Evolutionary conservation across 2,329 filamentous ascomycete species (phyloP), one percentile per base, ranked within the genome.

Genomic region (Raffaelea ambrosiae): DNA sequence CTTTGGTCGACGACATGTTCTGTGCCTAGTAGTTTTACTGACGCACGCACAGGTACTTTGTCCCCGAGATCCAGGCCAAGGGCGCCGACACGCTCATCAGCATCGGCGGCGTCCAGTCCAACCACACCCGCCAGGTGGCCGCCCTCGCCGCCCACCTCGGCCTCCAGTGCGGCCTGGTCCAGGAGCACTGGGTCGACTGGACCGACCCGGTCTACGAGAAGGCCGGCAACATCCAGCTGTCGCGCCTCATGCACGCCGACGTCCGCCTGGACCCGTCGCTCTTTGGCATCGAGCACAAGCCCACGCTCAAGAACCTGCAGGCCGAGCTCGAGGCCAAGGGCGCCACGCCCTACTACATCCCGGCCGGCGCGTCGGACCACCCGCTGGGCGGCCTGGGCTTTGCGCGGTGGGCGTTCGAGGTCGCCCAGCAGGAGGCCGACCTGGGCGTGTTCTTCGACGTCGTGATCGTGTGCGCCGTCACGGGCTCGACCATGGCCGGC

Each of bases 141-240:
- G 82, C 80, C 1, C 76, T 79, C 2, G 79, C 80, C 0, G 69
- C 75, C 20, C 71, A 72, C 42, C 63, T 78, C 1, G 81, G 81
- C 0, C 67, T 85, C 20, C 69, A 74, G 52, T 69, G 68, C 42
- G 67, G 74, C 52, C 68, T 81, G 3, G 73, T 84, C 0, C 82
- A 86, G 62, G 82, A 86, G 63, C 71, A 81, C 58, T 86, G 82
- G 82, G 82, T 86, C 0, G 72, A 81, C 35, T 80, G 76, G 72
- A 60, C 66, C 1, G 78, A 83, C 53, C 62, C 68, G 1, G 73
- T 70, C 9, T 86, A 85, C 58, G 74, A 75, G 19, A 73, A 71
- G 53, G 82, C 83, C 8, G 84, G 84, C 53, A 87, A 87, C 66
- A 81, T 87, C 53, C 81, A 87, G 64, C 71, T 87, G 3, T 81